These are phyloP conservation scores for Populus ilicifolia DNA, from an alignment of 345 rosid species.

Conservation along the genomic window DNA sequence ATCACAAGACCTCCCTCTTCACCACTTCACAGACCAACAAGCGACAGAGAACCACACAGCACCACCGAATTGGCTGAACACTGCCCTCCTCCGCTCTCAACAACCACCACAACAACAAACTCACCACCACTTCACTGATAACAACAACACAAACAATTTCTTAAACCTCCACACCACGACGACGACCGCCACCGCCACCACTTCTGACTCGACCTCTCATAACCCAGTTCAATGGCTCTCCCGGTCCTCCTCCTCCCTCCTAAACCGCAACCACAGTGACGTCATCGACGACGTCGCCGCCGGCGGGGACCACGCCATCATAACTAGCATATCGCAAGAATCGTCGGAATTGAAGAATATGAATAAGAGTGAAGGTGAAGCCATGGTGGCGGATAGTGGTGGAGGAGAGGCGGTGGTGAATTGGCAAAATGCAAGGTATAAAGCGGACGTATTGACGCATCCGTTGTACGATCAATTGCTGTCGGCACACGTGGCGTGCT, in stretches of 20 bases:
- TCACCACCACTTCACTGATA: conserved; percentile 29
- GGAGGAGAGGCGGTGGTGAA: conserved; percentile 50
- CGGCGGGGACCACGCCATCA: conserved; percentile 34
- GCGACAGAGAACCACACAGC: conserved; percentile 36
- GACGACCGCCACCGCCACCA: conserved; percentile 35
- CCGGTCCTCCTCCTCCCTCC: conserved; percentile 50
- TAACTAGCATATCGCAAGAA: conserved; percentile 40
- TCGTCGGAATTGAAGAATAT: conserved; percentile 39
- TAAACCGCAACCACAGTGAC: conserved; percentile 47
- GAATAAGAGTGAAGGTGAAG: conserved; percentile 39
- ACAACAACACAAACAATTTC: conserved; percentile 53
- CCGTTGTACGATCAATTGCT: conserved; percentile 89
- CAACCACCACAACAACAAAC: conserved; percentile 32
- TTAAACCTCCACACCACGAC: conserved; percentile 78
- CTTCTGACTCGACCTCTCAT: conserved; percentile 40
- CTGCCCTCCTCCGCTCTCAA: conserved; percentile 69
- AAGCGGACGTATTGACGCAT: conserved; percentile 83
- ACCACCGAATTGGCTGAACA: conserved; percentile 85
- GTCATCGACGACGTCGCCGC: conserved; percentile 53
- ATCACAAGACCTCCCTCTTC: conserved; percentile 69
- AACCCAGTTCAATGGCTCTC: conserved; percentile 67
- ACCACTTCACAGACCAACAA: conserved; percentile 63
- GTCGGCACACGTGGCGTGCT: conserved; percentile 84
- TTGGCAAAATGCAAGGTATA: conserved; percentile 86
- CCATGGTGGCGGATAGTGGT: conserved; percentile 31